Conservation (phyloP, 2,329 filamentous ascomycete species). For the Hypocreales sp. region DNA sequence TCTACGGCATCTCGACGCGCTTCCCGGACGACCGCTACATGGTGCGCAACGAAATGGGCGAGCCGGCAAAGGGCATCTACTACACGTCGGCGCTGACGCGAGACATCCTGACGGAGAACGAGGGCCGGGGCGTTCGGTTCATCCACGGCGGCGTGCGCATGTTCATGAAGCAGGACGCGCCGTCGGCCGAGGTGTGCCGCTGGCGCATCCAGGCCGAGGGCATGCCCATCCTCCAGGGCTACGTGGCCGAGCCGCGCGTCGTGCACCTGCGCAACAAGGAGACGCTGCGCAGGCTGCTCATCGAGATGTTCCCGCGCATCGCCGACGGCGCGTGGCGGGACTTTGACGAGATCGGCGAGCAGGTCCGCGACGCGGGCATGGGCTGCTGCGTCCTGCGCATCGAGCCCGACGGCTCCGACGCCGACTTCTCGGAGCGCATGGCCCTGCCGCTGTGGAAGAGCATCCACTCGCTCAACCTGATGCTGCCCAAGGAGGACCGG, state of each 20-base stretch:
- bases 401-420: slow-evolving; percentile 52
- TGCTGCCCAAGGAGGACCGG: slow-evolving; percentile 95
- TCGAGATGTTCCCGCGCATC: slow-evolving; percentile 95
- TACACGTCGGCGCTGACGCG: slow-evolving; percentile 78
- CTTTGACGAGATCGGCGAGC: slow-evolving; percentile 77
- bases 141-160: slow-evolving; percentile 96
- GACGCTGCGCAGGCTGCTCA: slow-evolving; percentile 67
- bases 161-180: slow-evolving; percentile 96
- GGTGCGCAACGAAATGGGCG: slow-evolving; percentile 82
- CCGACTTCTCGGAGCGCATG: slow-evolving; percentile 57
- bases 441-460: slow-evolving; percentile 90
- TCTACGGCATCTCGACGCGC: slow-evolving; percentile 69
- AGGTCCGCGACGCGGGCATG: slow-evolving; percentile 64
- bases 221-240: slow-evolving; percentile 78
- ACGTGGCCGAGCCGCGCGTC: slow-evolving; percentile 65
- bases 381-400: slow-evolving; percentile 85
- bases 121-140: slow-evolving; percentile 84
- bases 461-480: slow-evolving; percentile 80
- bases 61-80: slow-evolving; percentile 89
- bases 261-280: slow-evolving; percentile 61
- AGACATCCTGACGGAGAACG: slow-evolving; percentile 74
- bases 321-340: slow-evolving; percentile 56
- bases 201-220: slow-evolving; percentile 97
- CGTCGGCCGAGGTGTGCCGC: slow-evolving; percentile 69
- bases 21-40: slow-evolving; percentile 90